Evolutionary conservation across 306 rosid genomes (phyloP).

Genomic region (Alnus rubra): DNA sequence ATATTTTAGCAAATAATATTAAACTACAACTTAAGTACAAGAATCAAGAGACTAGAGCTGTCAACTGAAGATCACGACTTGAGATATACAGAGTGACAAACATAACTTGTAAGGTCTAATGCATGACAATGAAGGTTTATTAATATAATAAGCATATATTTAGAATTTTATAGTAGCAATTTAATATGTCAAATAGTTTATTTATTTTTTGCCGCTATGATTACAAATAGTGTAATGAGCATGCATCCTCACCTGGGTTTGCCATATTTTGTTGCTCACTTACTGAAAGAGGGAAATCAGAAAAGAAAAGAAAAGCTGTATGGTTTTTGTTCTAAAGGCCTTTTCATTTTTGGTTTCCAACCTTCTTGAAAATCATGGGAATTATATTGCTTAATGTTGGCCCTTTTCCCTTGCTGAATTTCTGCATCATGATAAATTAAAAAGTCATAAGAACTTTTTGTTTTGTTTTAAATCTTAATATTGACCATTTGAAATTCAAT

Average conservation of each 20-base stretch:
- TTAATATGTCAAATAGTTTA: not conserved
- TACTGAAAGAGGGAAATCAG: not conserved
- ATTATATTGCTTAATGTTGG: not conserved
- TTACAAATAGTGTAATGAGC: not conserved
- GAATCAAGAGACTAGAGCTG: not conserved
- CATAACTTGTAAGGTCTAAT: not conserved
- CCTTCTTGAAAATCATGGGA: not conserved
- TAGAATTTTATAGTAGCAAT: not conserved
- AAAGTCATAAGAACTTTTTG: not conserved
- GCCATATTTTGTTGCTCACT: not conserved
- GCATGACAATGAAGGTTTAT: not conserved
- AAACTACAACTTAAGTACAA: not conserved
- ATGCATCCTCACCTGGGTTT: not conserved
- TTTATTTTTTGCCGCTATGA: not conserved
- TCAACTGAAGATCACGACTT: not conserved
- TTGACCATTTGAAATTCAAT: not conserved
- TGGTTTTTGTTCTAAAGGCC: not conserved
- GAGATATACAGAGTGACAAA: not conserved
- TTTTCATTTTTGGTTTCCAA: conserved; percentile 16
- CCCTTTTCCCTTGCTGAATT: not conserved
- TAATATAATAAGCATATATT: not conserved
- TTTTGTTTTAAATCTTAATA: not conserved
- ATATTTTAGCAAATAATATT: not conserved
- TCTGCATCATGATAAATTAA: not conserved
- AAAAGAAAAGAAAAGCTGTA: not conserved